Conservation (phyloP, 257 asterid genomes). For the Gentiana straminea region DNA sequence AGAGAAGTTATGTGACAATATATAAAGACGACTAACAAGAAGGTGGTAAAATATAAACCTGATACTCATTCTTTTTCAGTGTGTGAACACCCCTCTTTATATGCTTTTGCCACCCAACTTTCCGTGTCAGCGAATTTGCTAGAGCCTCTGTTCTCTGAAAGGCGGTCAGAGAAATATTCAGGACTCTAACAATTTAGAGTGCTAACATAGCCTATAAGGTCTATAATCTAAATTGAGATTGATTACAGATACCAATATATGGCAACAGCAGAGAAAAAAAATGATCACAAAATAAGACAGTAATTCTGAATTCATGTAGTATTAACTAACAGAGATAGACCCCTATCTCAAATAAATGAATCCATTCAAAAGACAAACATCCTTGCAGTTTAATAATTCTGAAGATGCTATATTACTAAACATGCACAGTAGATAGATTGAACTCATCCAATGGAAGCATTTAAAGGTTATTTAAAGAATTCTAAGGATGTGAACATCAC, state of each 20-base stretch:
- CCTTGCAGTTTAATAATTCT: not conserved
- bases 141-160: constrained; percentile 52
- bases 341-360: not conserved
- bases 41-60: constrained; percentile 31
- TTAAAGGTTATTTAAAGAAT: not conserved
- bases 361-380: not conserved
- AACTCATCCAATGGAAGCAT: too few species aligned
- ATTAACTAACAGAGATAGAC: not conserved
- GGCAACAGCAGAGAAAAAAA: not conserved
- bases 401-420: not conserved
- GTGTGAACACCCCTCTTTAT: constrained; percentile 86
- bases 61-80: constrained; percentile 59
- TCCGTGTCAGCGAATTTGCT: constrained; percentile 24
- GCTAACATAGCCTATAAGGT: constrained; percentile 1
- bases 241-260: not conserved
- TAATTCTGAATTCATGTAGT: not conserved
- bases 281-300: too few species aligned
- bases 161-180: constrained; percentile 1
- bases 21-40: not conserved
- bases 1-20: not conserved
- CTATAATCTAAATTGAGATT: not conserved
- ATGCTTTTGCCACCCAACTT: constrained; percentile 68
- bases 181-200: not conserved
- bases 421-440: too few species aligned
- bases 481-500: not conserved